Evolutionary conservation across 2,329 filamentous ascomycete species (phyloP), one percentile per base, ranked within the genome.

Genomic region (Sclerotinia spermophila): DNA sequence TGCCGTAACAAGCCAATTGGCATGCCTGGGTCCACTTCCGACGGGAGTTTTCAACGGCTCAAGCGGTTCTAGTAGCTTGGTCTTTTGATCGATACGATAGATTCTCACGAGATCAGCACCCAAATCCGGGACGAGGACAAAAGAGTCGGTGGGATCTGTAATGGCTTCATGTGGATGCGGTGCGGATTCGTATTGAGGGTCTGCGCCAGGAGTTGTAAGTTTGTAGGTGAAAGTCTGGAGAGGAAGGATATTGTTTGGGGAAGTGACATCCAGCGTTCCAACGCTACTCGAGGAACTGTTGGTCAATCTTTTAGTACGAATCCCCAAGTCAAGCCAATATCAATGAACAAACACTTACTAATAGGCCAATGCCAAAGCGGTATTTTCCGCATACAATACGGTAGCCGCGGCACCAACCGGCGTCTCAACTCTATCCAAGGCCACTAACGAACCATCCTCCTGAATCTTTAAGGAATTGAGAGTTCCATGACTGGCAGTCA

Each of bases 11-110:
- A 0, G 84, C 78, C 83, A 76, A 53, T 71, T 38, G 33, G 81
- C 85, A 73, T 87, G 85, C 30, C 85, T 80, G 0, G 85, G 86
- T 0, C 85, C 86, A 21, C 79, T 81, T 24, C 84, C 85, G 1
- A 35, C 38, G 13, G 62, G 62, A 40, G 62, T 53, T 21, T 40
- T 66, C 15, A 66, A 30, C 1, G 77, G 40, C 44, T 75, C 44
- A 65, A 80, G 68, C 42, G 78, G 71, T 30, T 81, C 73, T 35
- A 85, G 79, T 1, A 77, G 72, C 30, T 81, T 82, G 5, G 77
- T 81, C 0, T 75, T 70, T 5, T 77, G 74, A 71, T 84, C 78
- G 72, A 86, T 82, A 51, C 76, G 72, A 74, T 82, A 86, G 19
- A 87, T 79, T 60, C 81, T 82, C 33, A 86, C 76, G 0, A 81